These are phyloP conservation scores for Epichloe sp. DNA, from an alignment of 2,329 filamentous ascomycete genomes.

Conservation along the genomic window DNA sequence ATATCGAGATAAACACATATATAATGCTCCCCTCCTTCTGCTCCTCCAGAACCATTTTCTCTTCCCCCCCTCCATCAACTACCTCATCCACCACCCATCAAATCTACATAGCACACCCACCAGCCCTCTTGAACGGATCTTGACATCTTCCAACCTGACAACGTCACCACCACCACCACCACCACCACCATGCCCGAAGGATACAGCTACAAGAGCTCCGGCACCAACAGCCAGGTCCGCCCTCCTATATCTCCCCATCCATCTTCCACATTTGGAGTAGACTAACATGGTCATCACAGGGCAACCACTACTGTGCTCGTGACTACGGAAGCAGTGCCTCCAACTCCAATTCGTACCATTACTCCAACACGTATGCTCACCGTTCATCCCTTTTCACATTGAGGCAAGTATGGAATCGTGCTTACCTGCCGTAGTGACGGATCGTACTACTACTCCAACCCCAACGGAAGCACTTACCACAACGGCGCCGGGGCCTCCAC, in stretches of 20 bases:
- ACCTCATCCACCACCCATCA: neutral
- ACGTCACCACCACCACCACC: neutral
- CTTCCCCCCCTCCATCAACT: too few species aligned
- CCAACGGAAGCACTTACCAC: conserved; percentile 56
- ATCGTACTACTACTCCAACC: conserved; percentile 63
- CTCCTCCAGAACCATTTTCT: neutral
- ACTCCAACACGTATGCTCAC: conserved; percentile 42
- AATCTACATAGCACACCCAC: too few species aligned
- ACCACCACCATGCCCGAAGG: conserved; percentile 8
- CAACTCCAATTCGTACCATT: conserved; percentile 52
- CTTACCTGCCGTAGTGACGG: conserved; percentile 32
- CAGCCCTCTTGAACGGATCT: neutral
- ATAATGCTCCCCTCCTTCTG: too few species aligned
- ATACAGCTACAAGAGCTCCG: conserved; percentile 35
- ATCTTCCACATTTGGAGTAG: too few species aligned
- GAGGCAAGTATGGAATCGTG: too few species aligned
- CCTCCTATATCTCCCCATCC: too few species aligned
- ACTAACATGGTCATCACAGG: conserved; percentile 26
- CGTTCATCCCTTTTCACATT: too few species aligned
- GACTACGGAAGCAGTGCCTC: conserved; percentile 44
- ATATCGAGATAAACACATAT: too few species aligned
- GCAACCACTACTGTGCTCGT: conserved; percentile 54
- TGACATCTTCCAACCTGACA: neutral
- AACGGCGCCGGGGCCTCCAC: conserved; percentile 46
- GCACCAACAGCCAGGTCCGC: conserved; percentile 50